A percentile compares a stretch with the other conserved stretches of the same genome.
phyloP scores from a whole-genome alignment of 1,139 yeast genomes.

The Tardiomyces depauwii region DNA sequence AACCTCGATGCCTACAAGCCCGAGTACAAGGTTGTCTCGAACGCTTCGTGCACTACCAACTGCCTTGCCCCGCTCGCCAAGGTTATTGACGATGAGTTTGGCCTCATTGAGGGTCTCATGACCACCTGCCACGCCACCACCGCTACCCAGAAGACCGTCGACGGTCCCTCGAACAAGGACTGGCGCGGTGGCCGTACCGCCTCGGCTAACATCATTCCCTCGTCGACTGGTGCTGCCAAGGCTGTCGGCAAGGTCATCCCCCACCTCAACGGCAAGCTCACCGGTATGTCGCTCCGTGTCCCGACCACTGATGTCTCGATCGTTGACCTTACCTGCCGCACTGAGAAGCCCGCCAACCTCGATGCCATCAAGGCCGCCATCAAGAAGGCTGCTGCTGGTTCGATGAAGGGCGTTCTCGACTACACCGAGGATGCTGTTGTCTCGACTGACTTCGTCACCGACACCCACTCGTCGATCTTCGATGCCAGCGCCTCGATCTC shows the following conservation, averaged over 20 bases:
- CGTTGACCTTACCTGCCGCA: conserved; percentile 60
- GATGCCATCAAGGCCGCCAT: conserved; percentile 65
- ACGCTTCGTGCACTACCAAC: conserved; percentile 88
- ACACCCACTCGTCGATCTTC: conserved; percentile 68
- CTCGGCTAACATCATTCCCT: conserved; percentile 81
- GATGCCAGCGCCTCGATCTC: conserved; percentile 81
- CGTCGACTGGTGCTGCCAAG: conserved; percentile 89
- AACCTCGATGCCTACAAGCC: conserved; percentile 62
- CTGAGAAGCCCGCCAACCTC: conserved; percentile 58
- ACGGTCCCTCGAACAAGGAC: conserved; percentile 89
- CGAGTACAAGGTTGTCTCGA: conserved; percentile 62
- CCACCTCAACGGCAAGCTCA: conserved; percentile 75
- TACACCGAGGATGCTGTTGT: conserved; percentile 85
- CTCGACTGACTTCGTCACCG: conserved; percentile 74
- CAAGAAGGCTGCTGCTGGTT: conserved; percentile 60
- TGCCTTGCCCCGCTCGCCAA: conserved; percentile 85
- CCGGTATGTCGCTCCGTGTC: conserved; percentile 83
- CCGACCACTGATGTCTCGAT: conserved; percentile 83
- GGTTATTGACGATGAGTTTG: conserved; percentile 68
- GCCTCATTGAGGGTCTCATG: conserved; percentile 81
- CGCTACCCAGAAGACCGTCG: conserved; percentile 85
- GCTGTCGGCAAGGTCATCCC: conserved; percentile 90
- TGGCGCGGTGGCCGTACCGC: conserved; percentile 96
- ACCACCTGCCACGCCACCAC: conserved; percentile 87
- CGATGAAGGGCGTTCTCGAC: conserved; percentile 64